These are phyloP conservation scores for Annona cherimola DNA, from an alignment of 164 flowering plant species.

Conservation along the genomic window DNA sequence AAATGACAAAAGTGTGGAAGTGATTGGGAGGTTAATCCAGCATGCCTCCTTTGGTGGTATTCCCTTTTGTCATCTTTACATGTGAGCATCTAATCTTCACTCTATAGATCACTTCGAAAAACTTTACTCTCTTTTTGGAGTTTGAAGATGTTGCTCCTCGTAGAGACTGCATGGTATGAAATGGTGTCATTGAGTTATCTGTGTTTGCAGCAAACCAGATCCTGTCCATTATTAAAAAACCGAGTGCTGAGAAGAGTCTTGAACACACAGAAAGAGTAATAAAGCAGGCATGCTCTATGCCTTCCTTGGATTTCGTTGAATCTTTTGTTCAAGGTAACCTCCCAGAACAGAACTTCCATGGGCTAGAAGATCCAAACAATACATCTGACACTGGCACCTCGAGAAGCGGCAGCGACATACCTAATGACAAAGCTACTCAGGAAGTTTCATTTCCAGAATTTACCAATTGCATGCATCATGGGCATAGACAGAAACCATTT, in stretches of 20 bases:
- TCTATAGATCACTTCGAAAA: neutral
- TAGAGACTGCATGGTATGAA: neutral
- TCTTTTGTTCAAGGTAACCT: slow-evolving; percentile 19
- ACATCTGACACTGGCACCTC: slow-evolving; percentile 4
- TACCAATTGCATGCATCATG: slow-evolving; percentile 10
- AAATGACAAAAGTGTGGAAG: neutral
- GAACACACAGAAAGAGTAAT: slow-evolving; percentile 7
- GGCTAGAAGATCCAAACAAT: slow-evolving; percentile 6
- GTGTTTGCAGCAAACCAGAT: slow-evolving; percentile 53
- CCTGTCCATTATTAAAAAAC: slow-evolving; percentile 52
- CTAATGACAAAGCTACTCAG: slow-evolving; percentile 11
- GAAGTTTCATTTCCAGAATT: neutral
- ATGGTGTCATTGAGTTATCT: neutral
- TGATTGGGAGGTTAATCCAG: too few relatives aligned
- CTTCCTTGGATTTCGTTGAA: slow-evolving; percentile 21
- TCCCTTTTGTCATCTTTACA: neutral
- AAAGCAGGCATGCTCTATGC: slow-evolving; percentile 17
- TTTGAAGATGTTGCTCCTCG: neutral
- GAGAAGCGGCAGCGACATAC: slow-evolving; percentile 9
- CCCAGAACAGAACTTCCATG: slow-evolving; percentile 13
- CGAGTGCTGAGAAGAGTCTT: slow-evolving; percentile 18
- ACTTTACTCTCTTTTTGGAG: neutral
- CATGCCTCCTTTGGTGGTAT: neutral
- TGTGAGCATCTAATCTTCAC: neutral
- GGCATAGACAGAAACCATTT: neutral